Percentiles rank a stretch among this genome's conserved stretches.
These are phyloP conservation scores for Macrophomina phaseolina DNA, from an alignment of 2,329 filamentous ascomycete genomes.

Conservation along the genomic window DNA sequence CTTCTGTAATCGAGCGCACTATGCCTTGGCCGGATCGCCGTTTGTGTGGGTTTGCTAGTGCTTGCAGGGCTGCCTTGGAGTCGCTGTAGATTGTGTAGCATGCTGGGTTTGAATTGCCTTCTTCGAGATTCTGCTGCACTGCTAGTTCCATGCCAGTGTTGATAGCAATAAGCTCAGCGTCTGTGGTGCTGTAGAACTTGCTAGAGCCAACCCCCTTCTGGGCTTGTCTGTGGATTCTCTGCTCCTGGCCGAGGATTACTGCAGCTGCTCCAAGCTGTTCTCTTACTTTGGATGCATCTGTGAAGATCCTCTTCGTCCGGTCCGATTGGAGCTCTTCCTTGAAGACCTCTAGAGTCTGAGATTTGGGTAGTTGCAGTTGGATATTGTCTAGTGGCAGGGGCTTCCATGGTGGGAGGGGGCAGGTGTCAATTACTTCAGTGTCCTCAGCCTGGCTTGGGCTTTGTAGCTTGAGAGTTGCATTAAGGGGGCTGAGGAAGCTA, in stretches of 20 bases:
- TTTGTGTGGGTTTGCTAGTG: too few relatives aligned
- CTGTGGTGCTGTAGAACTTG: background rate
- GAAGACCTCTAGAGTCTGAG: background rate
- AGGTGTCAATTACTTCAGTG: background rate
- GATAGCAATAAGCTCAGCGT: background rate
- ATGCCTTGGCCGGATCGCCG: too few relatives aligned
- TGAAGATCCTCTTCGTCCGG: background rate
- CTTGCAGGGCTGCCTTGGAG: background rate
- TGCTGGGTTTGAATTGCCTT: background rate
- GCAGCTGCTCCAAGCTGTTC: background rate
- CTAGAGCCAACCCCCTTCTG: background rate
- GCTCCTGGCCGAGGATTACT: background rate
- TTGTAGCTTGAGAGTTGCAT: background rate
- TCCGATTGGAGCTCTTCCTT: background rate
- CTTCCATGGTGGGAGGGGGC: background rate
- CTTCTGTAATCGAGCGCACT: too few relatives aligned
- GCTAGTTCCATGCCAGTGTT: slow-evolving; percentile 1
- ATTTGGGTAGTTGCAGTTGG: background rate
- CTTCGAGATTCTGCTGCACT: background rate
- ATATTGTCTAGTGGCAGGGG: background rate
- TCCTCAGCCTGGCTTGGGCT: background rate
- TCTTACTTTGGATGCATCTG: background rate
- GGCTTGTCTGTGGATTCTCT: background rate
- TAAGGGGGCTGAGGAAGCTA: background rate
- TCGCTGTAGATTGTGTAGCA: background rate